Conservation (phyloP, 305 asterid genomes). For the Fraxinus paxiana region DNA sequence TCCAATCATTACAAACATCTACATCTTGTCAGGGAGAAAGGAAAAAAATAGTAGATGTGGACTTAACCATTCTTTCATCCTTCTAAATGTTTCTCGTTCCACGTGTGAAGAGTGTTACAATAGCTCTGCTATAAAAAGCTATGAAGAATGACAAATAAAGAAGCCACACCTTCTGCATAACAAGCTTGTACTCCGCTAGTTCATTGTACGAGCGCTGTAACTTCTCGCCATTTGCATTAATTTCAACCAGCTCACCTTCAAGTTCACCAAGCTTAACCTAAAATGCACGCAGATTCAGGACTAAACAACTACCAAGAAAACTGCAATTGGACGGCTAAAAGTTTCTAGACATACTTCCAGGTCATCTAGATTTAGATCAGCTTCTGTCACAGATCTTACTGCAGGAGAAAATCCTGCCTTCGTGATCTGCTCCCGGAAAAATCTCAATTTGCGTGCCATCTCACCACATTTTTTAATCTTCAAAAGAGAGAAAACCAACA, state of each 20-base stretch:
- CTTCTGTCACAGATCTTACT: slow-evolving; percentile 36
- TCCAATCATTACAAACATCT: not conserved
- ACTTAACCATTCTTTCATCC: not conserved
- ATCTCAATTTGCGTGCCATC: slow-evolving; percentile 93
- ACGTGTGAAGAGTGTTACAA: not conserved
- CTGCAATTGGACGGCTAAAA: slow-evolving; percentile 9
- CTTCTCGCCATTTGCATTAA: slow-evolving; percentile 85
- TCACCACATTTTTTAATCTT: slow-evolving; percentile 95
- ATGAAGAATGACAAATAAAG: not conserved
- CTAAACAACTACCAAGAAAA: slow-evolving; percentile 12
- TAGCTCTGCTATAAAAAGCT: not conserved
- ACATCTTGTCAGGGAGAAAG: not conserved
- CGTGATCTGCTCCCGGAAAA: slow-evolving; percentile 82
- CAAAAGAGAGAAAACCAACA: slow-evolving; percentile 19
- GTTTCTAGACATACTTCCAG: slow-evolving; percentile 63
- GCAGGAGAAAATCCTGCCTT: slow-evolving; percentile 74
- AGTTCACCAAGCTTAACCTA: slow-evolving; percentile 93
- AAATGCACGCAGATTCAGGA: slow-evolving; percentile 23
- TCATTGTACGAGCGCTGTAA: slow-evolving; percentile 86
- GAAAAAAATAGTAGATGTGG: not conserved
- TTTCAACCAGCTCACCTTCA: slow-evolving; percentile 92
- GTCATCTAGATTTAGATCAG: slow-evolving; percentile 61
- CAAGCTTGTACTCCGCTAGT: slow-evolving; percentile 87
- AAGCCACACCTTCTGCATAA: slow-evolving; percentile 64
- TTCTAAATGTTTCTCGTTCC: not conserved